Evolutionary conservation across 2,329 filamentous ascomycete species (phyloP).

Genomic region (Colletotrichum neosansevieriae): DNA sequence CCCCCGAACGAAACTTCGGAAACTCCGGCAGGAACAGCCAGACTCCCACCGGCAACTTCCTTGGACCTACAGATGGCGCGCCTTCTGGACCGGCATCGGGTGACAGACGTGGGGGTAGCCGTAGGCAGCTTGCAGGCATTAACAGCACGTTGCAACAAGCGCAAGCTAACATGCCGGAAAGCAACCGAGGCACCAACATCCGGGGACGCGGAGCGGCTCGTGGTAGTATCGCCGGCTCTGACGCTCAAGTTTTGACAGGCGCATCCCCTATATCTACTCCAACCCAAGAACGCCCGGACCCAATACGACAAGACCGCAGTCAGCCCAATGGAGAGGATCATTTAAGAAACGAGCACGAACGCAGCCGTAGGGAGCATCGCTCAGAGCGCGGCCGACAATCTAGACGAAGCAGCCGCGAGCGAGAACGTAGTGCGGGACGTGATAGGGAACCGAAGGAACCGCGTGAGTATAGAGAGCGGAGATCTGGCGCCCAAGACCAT

Average conservation of each 20-base stretch:
- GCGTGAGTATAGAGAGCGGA: conserved; percentile 59
- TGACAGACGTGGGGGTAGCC: conserved; percentile 50
- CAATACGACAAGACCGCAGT: conserved; percentile 53
- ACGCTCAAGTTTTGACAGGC: conserved; percentile 68
- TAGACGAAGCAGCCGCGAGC: conserved; percentile 56
- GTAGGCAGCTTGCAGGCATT: conserved; percentile 69
- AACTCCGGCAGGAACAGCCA: conserved; percentile 14
- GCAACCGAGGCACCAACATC: conserved; percentile 50
- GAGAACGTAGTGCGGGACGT: conserved; percentile 60
- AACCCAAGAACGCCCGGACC: conserved; percentile 61
- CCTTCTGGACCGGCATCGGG: conserved; percentile 46
- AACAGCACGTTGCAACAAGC: conserved; percentile 69
- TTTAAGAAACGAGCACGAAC: conserved; percentile 56
- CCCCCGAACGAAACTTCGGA: conserved; percentile 47
- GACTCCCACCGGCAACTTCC: conserved; percentile 36
- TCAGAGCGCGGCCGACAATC: conserved; percentile 54
- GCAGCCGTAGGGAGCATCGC: conserved; percentile 58
- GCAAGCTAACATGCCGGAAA: conserved; percentile 56
- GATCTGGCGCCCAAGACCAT: conserved; percentile 47
- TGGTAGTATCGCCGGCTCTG: conserved; percentile 64
- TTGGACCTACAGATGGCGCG: conserved; percentile 16
- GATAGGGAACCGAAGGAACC: conserved; percentile 61
- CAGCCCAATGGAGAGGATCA: conserved; percentile 53
- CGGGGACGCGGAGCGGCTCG: conserved; percentile 51
- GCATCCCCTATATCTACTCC: conserved; percentile 64